These are phyloP conservation scores for Alloteropsis semialata DNA, from an alignment of 176 grass and related monocot species.

Conservation along the genomic window DNA sequence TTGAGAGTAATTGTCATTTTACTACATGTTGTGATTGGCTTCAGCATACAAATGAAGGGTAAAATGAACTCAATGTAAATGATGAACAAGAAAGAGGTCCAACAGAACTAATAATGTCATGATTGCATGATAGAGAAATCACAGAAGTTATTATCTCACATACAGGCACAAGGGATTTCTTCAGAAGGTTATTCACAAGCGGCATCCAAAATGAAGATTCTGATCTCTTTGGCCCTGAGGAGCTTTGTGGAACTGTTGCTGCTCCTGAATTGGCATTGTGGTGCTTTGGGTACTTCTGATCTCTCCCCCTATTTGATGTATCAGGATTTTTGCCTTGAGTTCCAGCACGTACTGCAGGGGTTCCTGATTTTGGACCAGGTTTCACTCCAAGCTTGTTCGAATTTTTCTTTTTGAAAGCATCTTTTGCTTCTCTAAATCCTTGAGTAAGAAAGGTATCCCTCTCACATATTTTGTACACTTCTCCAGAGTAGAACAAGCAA, in stretches of 20 bases:
- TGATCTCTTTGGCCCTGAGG: slow-evolving; percentile 64
- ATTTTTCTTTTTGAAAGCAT: slow-evolving; percentile 80
- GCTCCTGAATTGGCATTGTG: slow-evolving; percentile 44
- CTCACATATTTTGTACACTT: slow-evolving; percentile 83
- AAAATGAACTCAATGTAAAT: neutral
- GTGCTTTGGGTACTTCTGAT: slow-evolving; percentile 69
- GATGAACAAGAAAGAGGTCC: neutral
- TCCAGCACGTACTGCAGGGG: slow-evolving; percentile 34
- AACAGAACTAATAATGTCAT: slow-evolving; percentile 14
- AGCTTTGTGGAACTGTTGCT: slow-evolving; percentile 48
- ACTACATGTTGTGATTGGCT: neutral
- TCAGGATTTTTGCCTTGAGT: slow-evolving; percentile 59
- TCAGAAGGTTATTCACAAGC: slow-evolving; percentile 84
- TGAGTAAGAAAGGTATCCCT: slow-evolving; percentile 73
- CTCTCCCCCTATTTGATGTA: slow-evolving; percentile 53
- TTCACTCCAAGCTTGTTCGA: slow-evolving; percentile 46
- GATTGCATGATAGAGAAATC: slow-evolving; percentile 16
- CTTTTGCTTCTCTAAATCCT: slow-evolving; percentile 90
- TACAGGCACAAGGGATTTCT: slow-evolving; percentile 93
- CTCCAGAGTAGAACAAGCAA: slow-evolving; percentile 92
- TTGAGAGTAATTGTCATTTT: neutral
- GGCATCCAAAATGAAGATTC: slow-evolving; percentile 77
- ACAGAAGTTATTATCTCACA: slow-evolving; percentile 31
- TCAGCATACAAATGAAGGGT: slow-evolving; percentile 32
- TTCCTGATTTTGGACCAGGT: slow-evolving; percentile 46